phyloP scores from a whole-genome alignment of 306 rosid species.

The Gillenia trifoliata region DNA sequence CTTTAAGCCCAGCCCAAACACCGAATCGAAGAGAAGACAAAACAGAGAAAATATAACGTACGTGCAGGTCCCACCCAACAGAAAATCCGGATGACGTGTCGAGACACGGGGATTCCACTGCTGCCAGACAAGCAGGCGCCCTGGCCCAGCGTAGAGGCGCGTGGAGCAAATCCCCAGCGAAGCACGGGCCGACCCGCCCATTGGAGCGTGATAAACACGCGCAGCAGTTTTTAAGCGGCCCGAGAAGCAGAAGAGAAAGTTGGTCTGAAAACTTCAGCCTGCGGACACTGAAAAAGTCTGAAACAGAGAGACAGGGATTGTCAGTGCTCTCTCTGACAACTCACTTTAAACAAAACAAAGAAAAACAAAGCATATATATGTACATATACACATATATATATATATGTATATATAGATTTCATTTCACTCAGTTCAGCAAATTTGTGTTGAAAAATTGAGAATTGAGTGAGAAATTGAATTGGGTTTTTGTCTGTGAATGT shows the following conservation, averaged over 20 bases:
- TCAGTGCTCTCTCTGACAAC: conserved; percentile 5
- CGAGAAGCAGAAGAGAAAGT: background rate
- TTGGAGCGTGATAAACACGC: background rate
- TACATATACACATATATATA: too few relatives aligned
- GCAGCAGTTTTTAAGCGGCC: background rate
- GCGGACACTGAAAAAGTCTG: conserved; percentile 12
- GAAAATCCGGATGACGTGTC: conserved; percentile 3
- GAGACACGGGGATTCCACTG: background rate
- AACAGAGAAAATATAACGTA: background rate
- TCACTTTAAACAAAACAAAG: background rate
- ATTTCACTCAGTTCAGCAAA: background rate
- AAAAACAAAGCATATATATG: background rate
- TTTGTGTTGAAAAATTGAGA: background rate
- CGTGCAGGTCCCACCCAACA: conserved; percentile 1
- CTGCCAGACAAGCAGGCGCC: conserved; percentile 2
- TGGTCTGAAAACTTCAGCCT: background rate
- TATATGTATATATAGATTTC: background rate
- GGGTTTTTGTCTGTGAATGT: background rate
- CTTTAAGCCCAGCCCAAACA: background rate
- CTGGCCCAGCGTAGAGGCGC: conserved; percentile 5
- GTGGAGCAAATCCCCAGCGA: conserved; percentile 10
- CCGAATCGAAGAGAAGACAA: background rate
- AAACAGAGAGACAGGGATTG: background rate
- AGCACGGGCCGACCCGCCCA: background rate
- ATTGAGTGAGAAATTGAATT: background rate